A percentile compares a stretch with the other conserved stretches of the same genome.
These are phyloP conservation scores for Lipomyces mesembrius DNA, from an alignment of 805 yeast genomes.

Conservation along the genomic window DNA sequence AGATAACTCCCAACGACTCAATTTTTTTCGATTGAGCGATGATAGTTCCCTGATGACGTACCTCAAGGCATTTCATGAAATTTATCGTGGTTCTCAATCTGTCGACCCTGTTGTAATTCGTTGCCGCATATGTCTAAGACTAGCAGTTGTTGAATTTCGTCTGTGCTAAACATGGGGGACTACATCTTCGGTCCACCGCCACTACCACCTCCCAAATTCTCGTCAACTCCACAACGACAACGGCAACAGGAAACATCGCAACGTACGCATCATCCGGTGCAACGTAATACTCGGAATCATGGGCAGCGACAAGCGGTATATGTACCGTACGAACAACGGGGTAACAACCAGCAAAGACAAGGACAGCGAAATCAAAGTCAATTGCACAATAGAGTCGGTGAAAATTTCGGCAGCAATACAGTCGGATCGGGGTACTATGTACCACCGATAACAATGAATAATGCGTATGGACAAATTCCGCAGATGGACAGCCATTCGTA, in stretches of 20 bases:
- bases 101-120: background rate
- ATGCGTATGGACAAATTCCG: background rate
- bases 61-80: background rate
- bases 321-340: background rate
- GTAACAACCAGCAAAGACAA: background rate
- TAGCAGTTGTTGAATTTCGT: background rate
- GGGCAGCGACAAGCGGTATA: conserved; percentile 1
- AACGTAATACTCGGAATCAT: conserved; percentile 6
- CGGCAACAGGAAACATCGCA: conserved; percentile 6
- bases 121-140: background rate
- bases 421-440: background rate
- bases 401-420: background rate
- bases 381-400: conserved; percentile 6
- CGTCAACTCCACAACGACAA: background rate
- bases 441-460: background rate
- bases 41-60: background rate
- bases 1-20: background rate
- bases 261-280: background rate
- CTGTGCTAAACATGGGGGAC: conserved; percentile 22
- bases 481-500: background rate
- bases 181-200: conserved; percentile 42
- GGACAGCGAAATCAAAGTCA: background rate
- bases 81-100: background rate
- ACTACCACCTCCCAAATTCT: conserved; percentile 37
- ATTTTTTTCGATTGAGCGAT: background rate